These are phyloP conservation scores for Lomentospora prolificans DNA, from an alignment of 2,329 filamentous ascomycete species.

Conservation along the genomic window DNA sequence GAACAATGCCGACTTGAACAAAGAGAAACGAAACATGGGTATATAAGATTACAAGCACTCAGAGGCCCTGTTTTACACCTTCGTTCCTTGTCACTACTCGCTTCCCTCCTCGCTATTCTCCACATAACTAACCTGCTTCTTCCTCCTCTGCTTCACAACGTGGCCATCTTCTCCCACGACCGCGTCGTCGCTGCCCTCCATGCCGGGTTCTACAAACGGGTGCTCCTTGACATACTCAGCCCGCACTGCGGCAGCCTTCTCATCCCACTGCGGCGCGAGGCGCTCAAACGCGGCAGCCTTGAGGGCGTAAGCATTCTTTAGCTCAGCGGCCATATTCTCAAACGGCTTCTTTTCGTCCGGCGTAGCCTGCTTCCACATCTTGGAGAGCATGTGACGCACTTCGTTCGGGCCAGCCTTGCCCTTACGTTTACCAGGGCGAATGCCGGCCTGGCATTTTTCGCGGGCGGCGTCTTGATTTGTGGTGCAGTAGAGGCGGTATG, in stretches of 20 bases:
- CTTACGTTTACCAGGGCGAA: conserved; percentile 39
- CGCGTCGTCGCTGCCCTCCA: conserved; percentile 3
- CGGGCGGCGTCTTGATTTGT: conserved; percentile 57
- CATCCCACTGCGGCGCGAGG: conserved; percentile 63
- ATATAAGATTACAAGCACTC: background rate
- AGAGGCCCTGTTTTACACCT: background rate
- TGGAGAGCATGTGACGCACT: conserved; percentile 74
- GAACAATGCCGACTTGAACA: no score
- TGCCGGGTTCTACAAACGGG: conserved; percentile 27
- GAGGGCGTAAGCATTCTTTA: conserved; percentile 55
- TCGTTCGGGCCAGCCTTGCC: conserved; percentile 65
- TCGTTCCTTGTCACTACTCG: background rate
- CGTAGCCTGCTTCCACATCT: conserved; percentile 77
- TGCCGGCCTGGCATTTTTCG: conserved; percentile 51
- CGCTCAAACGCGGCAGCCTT: conserved; percentile 50
- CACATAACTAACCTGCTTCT: conserved; percentile 24
- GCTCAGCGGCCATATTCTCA: conserved; percentile 60
- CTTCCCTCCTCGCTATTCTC: conserved; percentile 18
- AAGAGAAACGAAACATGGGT: background rate
- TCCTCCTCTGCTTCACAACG: conserved; percentile 9
- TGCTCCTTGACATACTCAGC: conserved; percentile 43
- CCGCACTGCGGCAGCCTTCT: conserved; percentile 45
- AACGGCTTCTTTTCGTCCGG: conserved; percentile 67
- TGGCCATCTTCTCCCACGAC: background rate
- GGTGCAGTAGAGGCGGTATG: conserved; percentile 84